Percentiles rank a stretch among this genome's conserved stretches.
These are phyloP conservation scores for Aplosporella prunicola DNA, from an alignment of 2,329 filamentous ascomycete species.

Conservation along the genomic window DNA sequence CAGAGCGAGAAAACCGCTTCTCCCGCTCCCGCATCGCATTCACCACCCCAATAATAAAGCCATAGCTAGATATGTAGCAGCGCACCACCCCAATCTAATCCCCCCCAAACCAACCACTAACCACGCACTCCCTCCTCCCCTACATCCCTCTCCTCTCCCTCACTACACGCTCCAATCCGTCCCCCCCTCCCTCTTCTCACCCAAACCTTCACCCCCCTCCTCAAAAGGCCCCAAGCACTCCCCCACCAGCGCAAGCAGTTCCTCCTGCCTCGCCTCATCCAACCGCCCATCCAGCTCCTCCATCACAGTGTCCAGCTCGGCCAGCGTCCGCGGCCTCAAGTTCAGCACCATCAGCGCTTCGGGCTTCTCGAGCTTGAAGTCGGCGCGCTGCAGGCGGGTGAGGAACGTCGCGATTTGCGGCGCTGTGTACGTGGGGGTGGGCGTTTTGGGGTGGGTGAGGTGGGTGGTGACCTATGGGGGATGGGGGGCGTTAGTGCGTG, in stretches of 20 bases:
- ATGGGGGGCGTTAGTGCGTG: conserved; percentile 8
- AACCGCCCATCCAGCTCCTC: conserved; percentile 28
- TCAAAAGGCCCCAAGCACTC: conserved; percentile 19
- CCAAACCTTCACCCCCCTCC: conserved; percentile 20
- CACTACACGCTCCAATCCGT: conserved; percentile 2
- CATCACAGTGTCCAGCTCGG: conserved; percentile 26
- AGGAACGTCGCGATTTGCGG: conserved; percentile 25
- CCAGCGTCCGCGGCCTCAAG: conserved; percentile 21
- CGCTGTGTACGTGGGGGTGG: conserved; percentile 17
- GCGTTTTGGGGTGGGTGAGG: conserved; percentile 29
- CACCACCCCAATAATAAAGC: too few species aligned
- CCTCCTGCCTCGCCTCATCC: conserved; percentile 20
- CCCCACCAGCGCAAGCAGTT: conserved; percentile 21
- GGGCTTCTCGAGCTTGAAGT: conserved; percentile 22
- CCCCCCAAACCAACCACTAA: too few species aligned
- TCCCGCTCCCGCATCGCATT: too few species aligned
- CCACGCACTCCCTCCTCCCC: background rate
- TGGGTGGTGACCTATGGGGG: conserved; percentile 35
- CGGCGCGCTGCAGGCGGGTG: conserved; percentile 13
- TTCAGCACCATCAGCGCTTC: conserved; percentile 32
- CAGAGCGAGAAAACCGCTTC: too few species aligned
- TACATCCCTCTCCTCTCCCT: background rate
- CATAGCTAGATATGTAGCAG: too few species aligned
- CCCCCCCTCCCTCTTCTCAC: conserved; percentile 17
- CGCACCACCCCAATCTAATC: too few species aligned